Evolutionary conservation across 1,284 basidiomycete species (phyloP), one percentile per base, ranked within the genome.

Genomic region (Xerocomus amazonicus): DNA sequence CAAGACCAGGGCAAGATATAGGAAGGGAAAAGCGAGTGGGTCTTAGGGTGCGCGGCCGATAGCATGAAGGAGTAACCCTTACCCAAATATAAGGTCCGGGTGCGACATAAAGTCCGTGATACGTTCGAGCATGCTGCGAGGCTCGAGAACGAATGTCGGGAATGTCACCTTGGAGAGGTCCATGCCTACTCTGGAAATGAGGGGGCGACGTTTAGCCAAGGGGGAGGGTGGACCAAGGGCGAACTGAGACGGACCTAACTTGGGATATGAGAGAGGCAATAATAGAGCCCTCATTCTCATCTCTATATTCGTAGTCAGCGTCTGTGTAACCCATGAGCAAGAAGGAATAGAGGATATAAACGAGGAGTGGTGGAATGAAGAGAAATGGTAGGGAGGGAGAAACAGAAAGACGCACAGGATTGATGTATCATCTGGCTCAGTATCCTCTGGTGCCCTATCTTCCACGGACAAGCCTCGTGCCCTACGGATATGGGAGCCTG

Each of bases 31-130:
- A 56, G 51, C 9, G 49, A 50, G 42, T 41, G 52, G 52, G 55
- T 47, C 52, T 59, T 48, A 55, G 56, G 51, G 56, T 45, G 55
- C 45, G 26, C 17, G 49, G 56, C 38, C 17, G 43, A 52, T 42
- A 47, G 62, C 54, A 56, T 10, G 27, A 52, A 26, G 46, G 44
- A 53, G 37, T 51, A 29, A 34, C 45, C 79, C 90, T 73, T 67
- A 84, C 90, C 92, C 91, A 73, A 96, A 98, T 67, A 99, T 87
- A 65, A 98, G 84, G 73, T 99, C 95, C 26, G 97, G 94, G 73
- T 98, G 96, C 54, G 92, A 92, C 87, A 99, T 95, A 70, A 99
- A 99, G 75, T 99, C 97, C 36, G 94, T 97, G 65, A 97, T 95
- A 59, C 94, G 84, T 73, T 97, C 94, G 45, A 96, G 80, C 85